A percentile compares a stretch with the other conserved stretches of the same genome.
Conservation (phyloP, 805 yeast species). For the Metschnikowia reukaufii region DNA sequence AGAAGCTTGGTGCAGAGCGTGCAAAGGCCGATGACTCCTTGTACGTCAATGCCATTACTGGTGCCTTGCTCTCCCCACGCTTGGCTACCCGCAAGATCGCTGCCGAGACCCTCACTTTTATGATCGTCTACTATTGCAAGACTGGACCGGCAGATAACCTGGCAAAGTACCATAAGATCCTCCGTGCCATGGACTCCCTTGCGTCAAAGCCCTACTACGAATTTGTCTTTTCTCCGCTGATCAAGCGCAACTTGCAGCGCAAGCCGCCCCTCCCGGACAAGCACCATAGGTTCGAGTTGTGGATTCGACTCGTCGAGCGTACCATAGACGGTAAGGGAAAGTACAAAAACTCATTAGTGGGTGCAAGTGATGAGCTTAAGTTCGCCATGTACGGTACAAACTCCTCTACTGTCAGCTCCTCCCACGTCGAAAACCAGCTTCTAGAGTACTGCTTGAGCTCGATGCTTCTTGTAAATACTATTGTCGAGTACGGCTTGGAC, state of each 20-base stretch:
- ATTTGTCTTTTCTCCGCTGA: slow-evolving; percentile 25
- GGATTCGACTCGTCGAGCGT: slow-evolving; percentile 66
- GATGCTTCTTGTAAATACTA: slow-evolving; percentile 65
- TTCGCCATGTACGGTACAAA: slow-evolving; percentile 17
- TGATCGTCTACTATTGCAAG: slow-evolving; percentile 40
- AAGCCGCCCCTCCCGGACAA: slow-evolving; percentile 37
- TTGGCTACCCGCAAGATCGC: slow-evolving; percentile 75
- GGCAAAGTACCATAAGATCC: slow-evolving; percentile 55
- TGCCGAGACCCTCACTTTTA: slow-evolving; percentile 65
- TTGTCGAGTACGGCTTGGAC: slow-evolving; percentile 49
- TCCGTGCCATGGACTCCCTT: slow-evolving; percentile 51
- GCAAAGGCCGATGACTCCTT: slow-evolving; percentile 45
- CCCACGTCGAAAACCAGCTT: slow-evolving; percentile 58
- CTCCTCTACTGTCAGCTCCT: slow-evolving; percentile 39
- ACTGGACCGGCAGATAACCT: slow-evolving; percentile 28
- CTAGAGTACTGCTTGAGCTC: slow-evolving; percentile 72
- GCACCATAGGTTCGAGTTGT: slow-evolving; percentile 60
- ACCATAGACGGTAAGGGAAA: slow-evolving; percentile 84
- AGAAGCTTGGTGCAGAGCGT: slow-evolving; percentile 59
- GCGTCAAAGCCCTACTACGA: slow-evolving; percentile 40
- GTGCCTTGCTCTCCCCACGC: slow-evolving; percentile 73
- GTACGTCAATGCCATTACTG: slow-evolving; percentile 60
- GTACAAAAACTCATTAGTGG: slow-evolving; percentile 82
- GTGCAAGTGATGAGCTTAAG: slow-evolving; percentile 82
- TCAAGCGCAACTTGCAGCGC: slow-evolving; percentile 33